Evolutionary conservation across 1,284 basidiomycete species (phyloP), one percentile per base, ranked within the genome.

Genomic region (Apiotrichum porosum): DNA sequence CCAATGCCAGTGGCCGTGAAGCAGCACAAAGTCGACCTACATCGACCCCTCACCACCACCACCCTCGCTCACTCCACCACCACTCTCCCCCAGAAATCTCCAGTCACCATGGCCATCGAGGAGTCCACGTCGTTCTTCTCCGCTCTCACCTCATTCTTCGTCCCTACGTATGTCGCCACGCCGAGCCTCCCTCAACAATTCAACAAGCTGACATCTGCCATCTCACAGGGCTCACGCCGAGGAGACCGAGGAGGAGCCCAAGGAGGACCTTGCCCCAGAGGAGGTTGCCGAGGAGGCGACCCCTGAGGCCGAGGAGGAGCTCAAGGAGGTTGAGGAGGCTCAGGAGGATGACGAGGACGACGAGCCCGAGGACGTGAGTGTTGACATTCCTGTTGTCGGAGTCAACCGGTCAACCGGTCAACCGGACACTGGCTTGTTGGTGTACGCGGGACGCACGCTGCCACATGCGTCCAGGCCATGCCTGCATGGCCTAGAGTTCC

Each of bases 311-410:
- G 66, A 68, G 39, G 56, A 62, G 28, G 66, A 68, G 48, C 68
- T 66, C 47, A 64, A 61, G 28, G 72, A 69, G 50, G 62, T 66
- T 42, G 58, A 57, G 50, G 80, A 60, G 42, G 69, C 64, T 42
- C 71, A 73, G 45, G 74, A 73, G 49, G 73, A 75, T 58, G 73
- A 75, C 49, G 73, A 83, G 51, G 80, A 79, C 56, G 83, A 84
- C 57, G 86, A 88, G 58, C 85, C 86, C 21, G 86, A 89, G 71
- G 87, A 90, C 69, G 87, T 89, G 63, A 67, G 85, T 38, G 9
- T 36, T n/a, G n/a, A 8, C 26, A 28, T n/a, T n/a, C n/a, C n/a
- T n/a, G n/a, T n/a, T n/a, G n/a, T n/a, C n/a, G n/a, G n/a, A n/a
- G n/a, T n/a, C n/a, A n/a, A n/a, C n/a, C n/a, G n/a, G n/a, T n/a